A percentile compares a stretch with the other conserved stretches of the same genome.
These are phyloP conservation scores for Sporothrix mexicana DNA, from an alignment of 2,329 filamentous ascomycete genomes.

Conservation along the genomic window DNA sequence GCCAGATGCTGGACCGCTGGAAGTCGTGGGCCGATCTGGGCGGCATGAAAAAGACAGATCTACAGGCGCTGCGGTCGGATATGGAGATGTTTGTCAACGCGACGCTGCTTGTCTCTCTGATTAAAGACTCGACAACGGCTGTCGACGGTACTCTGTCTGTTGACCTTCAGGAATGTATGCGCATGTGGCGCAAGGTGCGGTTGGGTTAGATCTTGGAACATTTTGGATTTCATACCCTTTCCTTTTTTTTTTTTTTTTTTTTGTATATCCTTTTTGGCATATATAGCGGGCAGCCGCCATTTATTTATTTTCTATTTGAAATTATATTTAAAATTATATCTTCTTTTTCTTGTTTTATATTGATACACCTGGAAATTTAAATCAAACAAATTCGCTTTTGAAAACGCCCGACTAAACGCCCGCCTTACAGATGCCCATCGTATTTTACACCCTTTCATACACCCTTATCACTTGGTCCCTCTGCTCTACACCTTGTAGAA, in stretches of 20 bases:
- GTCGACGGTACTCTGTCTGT: conserved; percentile 56
- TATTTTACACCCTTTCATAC: not conserved
- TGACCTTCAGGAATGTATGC: conserved; percentile 61
- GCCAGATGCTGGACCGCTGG: conserved; percentile 57
- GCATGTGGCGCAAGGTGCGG: conserved; percentile 60
- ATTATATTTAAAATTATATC: too few species aligned
- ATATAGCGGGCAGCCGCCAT: not conserved
- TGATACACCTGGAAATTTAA: not conserved
- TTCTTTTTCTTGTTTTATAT: not conserved
- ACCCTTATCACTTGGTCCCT: not conserved
- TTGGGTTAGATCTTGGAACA: conserved; percentile 47
- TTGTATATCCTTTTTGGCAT: not conserved
- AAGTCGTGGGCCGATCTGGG: conserved; percentile 61
- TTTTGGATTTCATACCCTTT: not conserved
- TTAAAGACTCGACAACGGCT: conserved; percentile 54
- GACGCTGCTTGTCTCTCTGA: conserved; percentile 54
- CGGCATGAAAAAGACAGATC: conserved; percentile 57
- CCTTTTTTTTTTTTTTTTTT: not conserved
- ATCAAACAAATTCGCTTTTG: not conserved
- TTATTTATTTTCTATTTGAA: conserved; percentile 17
- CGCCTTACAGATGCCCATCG: not conserved
- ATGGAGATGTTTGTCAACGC: conserved; percentile 55
- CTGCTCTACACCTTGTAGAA: conserved; percentile 84
- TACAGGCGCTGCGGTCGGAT: conserved; percentile 47
- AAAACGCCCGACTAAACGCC: not conserved